These are phyloP conservation scores for Elasticomyces elasticus DNA, from an alignment of 495 filamentous ascomycete genomes.

Conservation along the genomic window DNA sequence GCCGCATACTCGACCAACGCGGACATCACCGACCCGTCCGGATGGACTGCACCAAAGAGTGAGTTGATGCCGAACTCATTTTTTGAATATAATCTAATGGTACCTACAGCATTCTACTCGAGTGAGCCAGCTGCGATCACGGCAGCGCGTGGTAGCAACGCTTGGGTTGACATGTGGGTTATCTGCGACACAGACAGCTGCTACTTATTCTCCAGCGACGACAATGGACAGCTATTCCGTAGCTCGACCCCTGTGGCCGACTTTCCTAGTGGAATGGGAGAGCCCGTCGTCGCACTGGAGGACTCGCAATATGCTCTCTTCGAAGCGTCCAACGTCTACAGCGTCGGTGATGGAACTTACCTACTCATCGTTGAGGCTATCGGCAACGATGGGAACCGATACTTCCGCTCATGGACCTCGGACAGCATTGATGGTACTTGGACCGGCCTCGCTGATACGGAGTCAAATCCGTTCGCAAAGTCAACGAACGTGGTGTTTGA, in stretches of 20 bases:
- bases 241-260: slow-evolving; percentile 20
- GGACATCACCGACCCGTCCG: slow-evolving; percentile 24
- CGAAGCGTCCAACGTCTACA: slow-evolving; percentile 26
- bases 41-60: slow-evolving; percentile 19
- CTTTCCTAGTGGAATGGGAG: slow-evolving; percentile 22
- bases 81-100: no score
- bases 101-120: not conserved
- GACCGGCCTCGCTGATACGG: slow-evolving; percentile 19
- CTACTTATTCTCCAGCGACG: slow-evolving; percentile 25
- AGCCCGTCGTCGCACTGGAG: slow-evolving; percentile 19
- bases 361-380: slow-evolving; percentile 27
- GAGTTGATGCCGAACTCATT: no score
- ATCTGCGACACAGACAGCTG: slow-evolving; percentile 24
- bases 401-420: slow-evolving; percentile 27
- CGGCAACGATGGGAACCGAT: slow-evolving; percentile 19
- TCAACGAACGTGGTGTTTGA: slow-evolving; percentile 22
- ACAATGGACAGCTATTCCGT: slow-evolving; percentile 26
- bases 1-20: slow-evolving; percentile 23
- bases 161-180: slow-evolving; percentile 27
- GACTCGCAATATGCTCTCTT: slow-evolving; percentile 24
- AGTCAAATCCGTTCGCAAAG: slow-evolving; percentile 24
- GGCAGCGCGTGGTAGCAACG: slow-evolving; percentile 19
- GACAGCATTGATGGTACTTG: slow-evolving; percentile 18
- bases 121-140: slow-evolving; percentile 15
- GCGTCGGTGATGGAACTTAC: slow-evolving; percentile 15